Evolutionary conservation across 2,329 filamentous ascomycete species (phyloP).

Genomic region (Colletotrichum phormii): DNA sequence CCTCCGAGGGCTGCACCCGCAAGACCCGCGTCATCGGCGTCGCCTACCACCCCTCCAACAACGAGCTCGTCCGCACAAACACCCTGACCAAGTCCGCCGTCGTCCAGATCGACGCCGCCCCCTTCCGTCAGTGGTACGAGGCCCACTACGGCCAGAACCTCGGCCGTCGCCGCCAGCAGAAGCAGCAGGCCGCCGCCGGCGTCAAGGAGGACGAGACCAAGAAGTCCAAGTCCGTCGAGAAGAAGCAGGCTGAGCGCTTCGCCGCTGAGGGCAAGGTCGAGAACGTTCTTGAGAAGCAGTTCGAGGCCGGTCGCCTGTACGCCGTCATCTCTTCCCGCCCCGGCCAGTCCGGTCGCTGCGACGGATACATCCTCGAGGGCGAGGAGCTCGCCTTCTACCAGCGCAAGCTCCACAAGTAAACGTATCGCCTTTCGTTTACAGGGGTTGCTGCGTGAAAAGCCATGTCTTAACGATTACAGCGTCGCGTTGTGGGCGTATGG

Average conservation of each 20-base stretch:
- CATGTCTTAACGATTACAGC: conserved; percentile 9
- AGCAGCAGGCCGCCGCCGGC: conserved; percentile 70
- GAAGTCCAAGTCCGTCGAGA: conserved; percentile 96
- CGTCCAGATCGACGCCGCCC: conserved; percentile 97
- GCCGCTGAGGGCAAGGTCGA: conserved; percentile 93
- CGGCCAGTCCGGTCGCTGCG: conserved; percentile 94
- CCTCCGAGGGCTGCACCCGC: conserved; percentile 96
- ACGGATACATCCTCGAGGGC: conserved; percentile 98
- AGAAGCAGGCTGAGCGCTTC: conserved; percentile 93
- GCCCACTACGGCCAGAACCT: conserved; percentile 95
- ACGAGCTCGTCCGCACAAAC: conserved; percentile 99
- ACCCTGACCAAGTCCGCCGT: conserved; percentile 99
- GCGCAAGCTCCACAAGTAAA: conserved; percentile 98
- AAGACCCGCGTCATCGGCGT: conserved; percentile 99
- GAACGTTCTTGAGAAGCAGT: conserved; percentile 92
- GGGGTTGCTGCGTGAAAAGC: neutral
- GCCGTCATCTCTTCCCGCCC: conserved; percentile 93
- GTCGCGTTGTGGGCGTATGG: conserved; percentile 2
- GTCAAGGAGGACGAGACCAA: conserved; percentile 76
- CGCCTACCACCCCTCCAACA: conserved; percentile 99
- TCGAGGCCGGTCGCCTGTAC: conserved; percentile 98
- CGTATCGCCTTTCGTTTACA: conserved; percentile 21
- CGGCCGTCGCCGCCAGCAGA: conserved; percentile 91
- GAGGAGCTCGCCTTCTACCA: conserved; percentile 99
- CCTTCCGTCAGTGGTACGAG: conserved; percentile 99